phyloP scores from a whole-genome alignment of 1,139 yeast species.

The Sugiyamaella castrensis region DNA sequence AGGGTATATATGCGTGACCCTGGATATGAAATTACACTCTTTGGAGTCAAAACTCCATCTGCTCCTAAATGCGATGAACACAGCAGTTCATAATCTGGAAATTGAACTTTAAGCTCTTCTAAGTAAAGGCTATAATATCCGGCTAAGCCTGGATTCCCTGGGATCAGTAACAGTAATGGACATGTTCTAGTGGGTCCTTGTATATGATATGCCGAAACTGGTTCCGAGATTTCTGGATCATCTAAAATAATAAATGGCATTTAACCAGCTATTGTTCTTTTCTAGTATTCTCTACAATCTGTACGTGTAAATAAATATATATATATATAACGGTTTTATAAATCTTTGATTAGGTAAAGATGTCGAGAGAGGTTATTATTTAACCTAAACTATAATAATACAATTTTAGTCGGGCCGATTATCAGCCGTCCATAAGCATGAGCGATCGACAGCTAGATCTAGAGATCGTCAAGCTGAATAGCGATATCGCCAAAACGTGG shows the following conservation, averaged over 20 bases:
- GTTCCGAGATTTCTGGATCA: conserved; percentile 2
- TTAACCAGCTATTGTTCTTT: too few relatives aligned
- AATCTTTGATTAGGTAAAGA: too few relatives aligned
- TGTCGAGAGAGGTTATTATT: too few relatives aligned
- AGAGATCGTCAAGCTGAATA: too few relatives aligned
- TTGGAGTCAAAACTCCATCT: conserved; percentile 24
- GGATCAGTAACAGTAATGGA: conserved; percentile 52
- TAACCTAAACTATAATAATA: too few relatives aligned
- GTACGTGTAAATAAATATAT: too few relatives aligned
- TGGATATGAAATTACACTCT: conserved; percentile 14
- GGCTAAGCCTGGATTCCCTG: conserved; percentile 68
- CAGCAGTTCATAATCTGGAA: conserved; percentile 49
- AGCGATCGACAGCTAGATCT: too few relatives aligned
- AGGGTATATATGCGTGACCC: conserved; percentile 38
- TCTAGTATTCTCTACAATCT: too few relatives aligned
- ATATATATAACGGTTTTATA: too few relatives aligned
- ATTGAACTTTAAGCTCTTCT: conserved; percentile 42
- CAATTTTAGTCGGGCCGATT: too few relatives aligned
- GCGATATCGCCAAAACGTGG: too few relatives aligned
- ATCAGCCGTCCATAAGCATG: too few relatives aligned
- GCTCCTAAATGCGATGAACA: conserved; percentile 59
- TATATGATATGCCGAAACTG: conserved; percentile 11
- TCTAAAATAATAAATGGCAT: conserved; percentile 10
- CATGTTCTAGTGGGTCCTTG: conserved; percentile 5
- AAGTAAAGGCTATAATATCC: conserved; percentile 56